These are phyloP conservation scores for Ceratocystis cacaofunesta DNA, from an alignment of 2,329 filamentous ascomycete genomes.

Conservation along the genomic window DNA sequence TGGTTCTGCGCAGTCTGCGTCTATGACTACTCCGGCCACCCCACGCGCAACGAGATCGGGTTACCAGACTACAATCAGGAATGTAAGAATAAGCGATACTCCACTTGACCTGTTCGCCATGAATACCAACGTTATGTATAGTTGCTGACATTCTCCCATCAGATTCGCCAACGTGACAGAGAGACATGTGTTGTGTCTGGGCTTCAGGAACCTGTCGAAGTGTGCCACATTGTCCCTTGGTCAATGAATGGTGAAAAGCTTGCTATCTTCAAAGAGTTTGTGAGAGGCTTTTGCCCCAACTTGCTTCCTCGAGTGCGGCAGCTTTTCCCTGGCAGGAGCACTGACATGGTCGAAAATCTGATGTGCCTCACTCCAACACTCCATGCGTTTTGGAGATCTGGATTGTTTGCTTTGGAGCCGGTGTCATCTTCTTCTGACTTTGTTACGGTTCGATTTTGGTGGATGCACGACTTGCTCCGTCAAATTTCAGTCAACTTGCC, in stretches of 20 bases:
- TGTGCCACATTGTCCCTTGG: neutral
- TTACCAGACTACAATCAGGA: no score
- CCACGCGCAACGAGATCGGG: no score
- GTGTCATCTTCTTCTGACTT: neutral
- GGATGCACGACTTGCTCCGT: neutral
- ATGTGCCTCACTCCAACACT: no score
- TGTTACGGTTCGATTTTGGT: neutral
- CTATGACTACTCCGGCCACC: no score
- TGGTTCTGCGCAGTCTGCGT: no score
- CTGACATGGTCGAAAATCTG: no score
- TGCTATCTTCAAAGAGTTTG: neutral
- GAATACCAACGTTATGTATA: no score
- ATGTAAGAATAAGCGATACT: no score
- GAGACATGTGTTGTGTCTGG: neutral
- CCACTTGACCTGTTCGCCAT: no score
- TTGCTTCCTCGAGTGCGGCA: neutral
- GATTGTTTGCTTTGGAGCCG: neutral
- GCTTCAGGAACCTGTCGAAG: neutral
- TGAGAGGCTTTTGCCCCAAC: neutral
- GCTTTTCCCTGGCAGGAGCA: no score
- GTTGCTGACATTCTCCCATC: no score
- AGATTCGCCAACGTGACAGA: neutral
- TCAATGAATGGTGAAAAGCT: neutral
- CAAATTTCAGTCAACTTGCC: neutral
- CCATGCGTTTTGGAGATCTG: neutral